Base-by-base conservation (phyloP, 2,329 filamentous ascomycete genomes). In the Pyrenochaeta sp. region DNA sequence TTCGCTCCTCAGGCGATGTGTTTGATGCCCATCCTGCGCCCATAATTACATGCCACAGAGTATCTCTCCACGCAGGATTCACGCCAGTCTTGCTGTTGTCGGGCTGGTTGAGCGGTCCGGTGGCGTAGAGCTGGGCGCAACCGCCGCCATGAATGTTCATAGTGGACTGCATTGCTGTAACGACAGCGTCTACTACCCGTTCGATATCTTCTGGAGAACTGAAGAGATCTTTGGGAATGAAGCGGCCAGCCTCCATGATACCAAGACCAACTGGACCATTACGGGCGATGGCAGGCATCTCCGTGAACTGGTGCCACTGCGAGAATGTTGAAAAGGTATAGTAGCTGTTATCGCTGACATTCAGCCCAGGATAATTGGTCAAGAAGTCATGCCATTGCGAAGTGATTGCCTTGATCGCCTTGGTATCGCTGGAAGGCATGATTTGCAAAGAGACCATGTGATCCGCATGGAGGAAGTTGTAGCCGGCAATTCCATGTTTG, bases 261-360 rank as follows among this genome's bases (percentile, higher is more conserved):
- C 72, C 73, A 9, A 75, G 49, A 17, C 73, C 73, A 5, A 74
- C 73, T 1, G 64, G 69, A 3, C 72, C 71, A 23, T 75, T 75
- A 12, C 63, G 65, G 4, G 70, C 53, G 31, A 75, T 67, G 21
- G 57, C 61, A 6, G 71, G 71, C 23, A 45, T 56, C 40, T 72
- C 63, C 14, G 68, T 71, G 42, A 71, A 73, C 14, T 42, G 41
- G 49, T 70, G 62, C 69, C 68, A 75, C 11, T 67, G 51, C 11
- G 69, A 68, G 57, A 73, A 74, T 21, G 56, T 71, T 7, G 54
- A 18, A 53, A 75, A 75, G 15, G 56, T 65, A 40, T 72, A 54
- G 47, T 75, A 75, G 1, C 61, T 54, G 40, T 72, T 73, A 15
- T 74, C 66, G 1, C 61, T 64, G 11, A 75, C 67, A 17, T 63